Conservation (phyloP, 1,284 basidiomycete species). For the Ustilago loliicola region DNA sequence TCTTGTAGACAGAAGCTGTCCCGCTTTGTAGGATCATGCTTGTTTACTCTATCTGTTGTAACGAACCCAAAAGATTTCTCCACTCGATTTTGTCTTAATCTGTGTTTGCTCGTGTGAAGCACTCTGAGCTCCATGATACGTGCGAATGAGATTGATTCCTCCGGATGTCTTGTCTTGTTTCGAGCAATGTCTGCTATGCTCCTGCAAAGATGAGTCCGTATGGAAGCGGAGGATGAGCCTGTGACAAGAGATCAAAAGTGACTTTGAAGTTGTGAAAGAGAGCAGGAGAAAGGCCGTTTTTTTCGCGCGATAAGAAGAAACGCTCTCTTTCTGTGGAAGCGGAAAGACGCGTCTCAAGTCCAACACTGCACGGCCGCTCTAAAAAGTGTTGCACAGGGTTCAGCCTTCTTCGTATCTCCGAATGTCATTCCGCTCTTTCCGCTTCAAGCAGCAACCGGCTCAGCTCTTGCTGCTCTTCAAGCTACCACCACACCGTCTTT, state of each 20-base stretch:
- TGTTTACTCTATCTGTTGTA: slow-evolving; percentile 3
- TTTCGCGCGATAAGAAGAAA: slow-evolving; percentile 5
- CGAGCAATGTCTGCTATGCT: no score
- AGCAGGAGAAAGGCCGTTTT: background rate
- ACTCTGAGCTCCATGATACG: no score
- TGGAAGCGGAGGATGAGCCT: background rate
- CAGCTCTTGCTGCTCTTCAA: no score
- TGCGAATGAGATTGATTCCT: no score
- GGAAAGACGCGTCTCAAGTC: background rate
- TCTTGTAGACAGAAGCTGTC: background rate
- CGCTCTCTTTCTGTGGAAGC: background rate
- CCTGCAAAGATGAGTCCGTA: no score
- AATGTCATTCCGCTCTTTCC: background rate
- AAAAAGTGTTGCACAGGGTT: background rate
- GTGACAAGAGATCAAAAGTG: no score
- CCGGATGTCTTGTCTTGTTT: no score
- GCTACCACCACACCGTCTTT: no score
- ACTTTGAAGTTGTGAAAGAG: no score
- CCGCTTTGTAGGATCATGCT: background rate
- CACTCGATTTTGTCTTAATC: background rate
- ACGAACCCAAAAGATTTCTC: slow-evolving; percentile 6
- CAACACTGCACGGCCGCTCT: background rate
- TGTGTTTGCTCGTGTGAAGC: background rate
- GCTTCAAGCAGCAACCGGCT: background rate
- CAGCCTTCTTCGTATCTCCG: background rate